Base-by-base conservation (phyloP, 805 yeast species). In the Teunomyces kruisii region DNA sequence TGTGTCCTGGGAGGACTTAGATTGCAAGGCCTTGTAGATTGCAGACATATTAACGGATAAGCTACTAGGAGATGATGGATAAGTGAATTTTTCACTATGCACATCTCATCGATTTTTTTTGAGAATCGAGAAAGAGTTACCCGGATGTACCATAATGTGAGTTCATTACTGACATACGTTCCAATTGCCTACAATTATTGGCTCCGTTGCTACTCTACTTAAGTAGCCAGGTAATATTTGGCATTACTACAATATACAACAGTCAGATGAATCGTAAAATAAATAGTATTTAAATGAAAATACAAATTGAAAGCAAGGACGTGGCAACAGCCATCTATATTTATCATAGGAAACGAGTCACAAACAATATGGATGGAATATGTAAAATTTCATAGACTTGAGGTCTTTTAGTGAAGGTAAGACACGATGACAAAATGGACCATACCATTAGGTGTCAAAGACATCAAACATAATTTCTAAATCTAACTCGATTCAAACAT, bases 1-100 rank as follows among this genome's bases (percentile, higher is more conserved):
- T 47, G 70, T 70, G 30, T 69, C 76, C 52, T 78, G 79, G 16
- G 84, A 74, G 39, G 66, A 49, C 52, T 70, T 72, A 48, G 67
- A 56, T 54, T 72, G 76, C 50, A 72, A 65, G 39, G 77, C 76
- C 57, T 72, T 72, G 58, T 65, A 72, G 42, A 72, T 72, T 44
- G 77, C 75, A 30, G 76, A 72, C 77, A 72, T 72, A 39, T 47
- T 35, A 5, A 9, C 9, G 28, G 28, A 8, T 22, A 10, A 13
- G 17, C 12, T 10, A 35, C 38, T 22, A n/a, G 38, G 26, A 35
- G 38, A 22, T 35, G 38, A n/a, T 17, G 27, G 38, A 35, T n/a
- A 15, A 17, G 19, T 22, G 19, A 35, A 35, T 35, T 35, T 35
- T 35, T 35, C 38, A 35, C 38, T 35, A 35, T 22, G 22, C 28